phyloP scores from a whole-genome alignment of 352 stramenopile genomes.

The Phytophthora lateralis region DNA sequence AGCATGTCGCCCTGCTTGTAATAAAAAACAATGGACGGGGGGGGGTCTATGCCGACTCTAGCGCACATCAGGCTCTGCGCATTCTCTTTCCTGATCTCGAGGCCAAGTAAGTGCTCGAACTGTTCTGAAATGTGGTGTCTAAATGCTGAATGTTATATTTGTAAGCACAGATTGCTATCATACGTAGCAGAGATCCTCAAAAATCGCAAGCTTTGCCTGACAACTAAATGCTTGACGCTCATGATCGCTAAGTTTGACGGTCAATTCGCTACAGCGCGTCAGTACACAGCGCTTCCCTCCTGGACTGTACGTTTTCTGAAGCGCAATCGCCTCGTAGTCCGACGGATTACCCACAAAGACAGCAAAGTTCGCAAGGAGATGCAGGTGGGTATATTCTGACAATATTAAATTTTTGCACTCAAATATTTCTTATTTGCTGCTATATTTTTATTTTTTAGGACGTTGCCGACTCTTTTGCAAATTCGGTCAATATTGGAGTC shows the following conservation, averaged over 20 bases:
- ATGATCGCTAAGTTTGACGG: constrained; percentile 7
- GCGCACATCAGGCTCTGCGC: neutral
- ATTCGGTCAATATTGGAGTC: neutral
- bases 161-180: neutral
- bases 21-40: too few species aligned
- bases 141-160: neutral
- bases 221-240: constrained; percentile 1
- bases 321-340: neutral
- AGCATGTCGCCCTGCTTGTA: neutral
- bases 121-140: neutral
- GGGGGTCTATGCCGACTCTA: neutral
- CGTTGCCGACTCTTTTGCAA: neutral
- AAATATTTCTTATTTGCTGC: neutral
- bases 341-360: neutral
- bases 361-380: neutral
- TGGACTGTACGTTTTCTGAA: constrained; percentile 1
- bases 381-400: neutral
- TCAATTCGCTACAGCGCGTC: neutral
- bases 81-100: neutral
- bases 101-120: neutral
- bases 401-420: neutral
- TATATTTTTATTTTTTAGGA: neutral
- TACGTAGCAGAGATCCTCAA: neutral
- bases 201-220: neutral
- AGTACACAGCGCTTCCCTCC: neutral